Evolutionary conservation across 2,329 filamentous ascomycete species (phyloP).

Genomic region (Chaetomium olivaceum): DNA sequence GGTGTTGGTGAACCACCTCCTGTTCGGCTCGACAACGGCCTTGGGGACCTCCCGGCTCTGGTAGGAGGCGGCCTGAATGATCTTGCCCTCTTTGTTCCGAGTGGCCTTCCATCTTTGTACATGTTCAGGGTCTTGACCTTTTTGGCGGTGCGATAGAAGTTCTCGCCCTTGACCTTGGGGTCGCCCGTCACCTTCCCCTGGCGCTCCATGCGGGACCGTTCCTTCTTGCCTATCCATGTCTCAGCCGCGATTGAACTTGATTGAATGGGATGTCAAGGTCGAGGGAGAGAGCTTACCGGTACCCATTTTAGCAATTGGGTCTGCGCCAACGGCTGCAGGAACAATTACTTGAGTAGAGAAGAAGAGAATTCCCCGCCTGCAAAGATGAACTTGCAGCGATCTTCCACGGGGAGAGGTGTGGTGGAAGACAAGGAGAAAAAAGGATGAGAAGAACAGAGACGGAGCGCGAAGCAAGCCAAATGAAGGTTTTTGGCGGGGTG

Average conservation of each 20-base stretch:
- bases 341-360: slow-evolving; percentile 11
- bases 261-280: background rate
- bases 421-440: slow-evolving; percentile 29
- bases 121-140: slow-evolving; percentile 87
- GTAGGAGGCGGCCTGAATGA: slow-evolving; percentile 60
- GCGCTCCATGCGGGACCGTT: slow-evolving; percentile 76
- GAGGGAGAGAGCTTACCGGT: slow-evolving; percentile 27
- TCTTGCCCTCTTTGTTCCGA: slow-evolving; percentile 78
- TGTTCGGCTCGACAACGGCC: slow-evolving; percentile 90
- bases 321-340: slow-evolving; percentile 12
- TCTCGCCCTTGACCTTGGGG: slow-evolving; percentile 92
- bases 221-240: slow-evolving; percentile 74
- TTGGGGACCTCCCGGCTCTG: slow-evolving; percentile 77
- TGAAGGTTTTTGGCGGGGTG: slow-evolving; percentile 33
- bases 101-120: slow-evolving; percentile 81
- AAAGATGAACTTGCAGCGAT: slow-evolving; percentile 23
- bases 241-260: slow-evolving; percentile 33
- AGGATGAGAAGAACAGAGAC: slow-evolving; percentile 17
- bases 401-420: slow-evolving; percentile 25
- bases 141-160: slow-evolving; percentile 93
- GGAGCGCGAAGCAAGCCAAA: slow-evolving; percentile 21
- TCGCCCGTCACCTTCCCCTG: slow-evolving; percentile 92
- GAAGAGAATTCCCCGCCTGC: slow-evolving; percentile 26
- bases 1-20: slow-evolving; percentile 98
- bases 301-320: slow-evolving; percentile 31